Evolutionary conservation across 768 basidiomycete genomes (phyloP).

Genomic region (Kwoniella sp.): DNA sequence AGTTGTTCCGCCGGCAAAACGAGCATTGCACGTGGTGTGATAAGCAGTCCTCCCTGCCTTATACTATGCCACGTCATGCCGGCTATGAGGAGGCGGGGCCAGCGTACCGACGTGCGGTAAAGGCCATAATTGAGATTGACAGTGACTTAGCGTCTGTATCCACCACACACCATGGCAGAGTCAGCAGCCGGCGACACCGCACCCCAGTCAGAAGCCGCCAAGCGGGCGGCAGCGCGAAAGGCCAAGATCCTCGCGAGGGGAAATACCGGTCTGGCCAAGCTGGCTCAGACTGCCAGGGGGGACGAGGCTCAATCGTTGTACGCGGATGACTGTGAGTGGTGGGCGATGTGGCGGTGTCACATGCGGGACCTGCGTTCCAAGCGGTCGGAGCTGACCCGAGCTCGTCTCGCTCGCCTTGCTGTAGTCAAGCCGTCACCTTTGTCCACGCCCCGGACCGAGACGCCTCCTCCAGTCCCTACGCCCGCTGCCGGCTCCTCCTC

Average conservation of each 20-base stretch:
- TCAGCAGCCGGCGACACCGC: background rate
- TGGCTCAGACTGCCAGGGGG: constrained; percentile 47
- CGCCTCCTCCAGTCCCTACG: constrained; percentile 23
- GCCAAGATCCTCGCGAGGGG: constrained; percentile 49
- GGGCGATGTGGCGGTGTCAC: background rate
- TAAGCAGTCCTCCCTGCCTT: too few relatives aligned
- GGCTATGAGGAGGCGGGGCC: too few relatives aligned
- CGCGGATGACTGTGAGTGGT: constrained; percentile 38
- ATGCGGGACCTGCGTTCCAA: background rate
- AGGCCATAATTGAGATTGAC: too few relatives aligned
- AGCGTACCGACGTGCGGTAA: too few relatives aligned
- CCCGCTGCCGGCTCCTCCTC: background rate
- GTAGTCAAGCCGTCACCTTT: constrained; percentile 11
- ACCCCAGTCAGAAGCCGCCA: constrained; percentile 35
- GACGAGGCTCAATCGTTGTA: constrained; percentile 46
- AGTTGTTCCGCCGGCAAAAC: too few relatives aligned
- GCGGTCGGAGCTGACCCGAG: too few relatives aligned
- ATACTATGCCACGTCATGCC: too few relatives aligned
- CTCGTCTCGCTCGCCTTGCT: background rate
- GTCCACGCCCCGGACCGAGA: constrained; percentile 6
- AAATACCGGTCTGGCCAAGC: constrained; percentile 40
- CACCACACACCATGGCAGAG: too few relatives aligned
- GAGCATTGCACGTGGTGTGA: too few relatives aligned
- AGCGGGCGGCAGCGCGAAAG: constrained; percentile 43
- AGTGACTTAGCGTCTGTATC: too few relatives aligned